Evolutionary conservation across 495 filamentous ascomycete species (phyloP).

Genomic region (Penicillium desertorum): DNA sequence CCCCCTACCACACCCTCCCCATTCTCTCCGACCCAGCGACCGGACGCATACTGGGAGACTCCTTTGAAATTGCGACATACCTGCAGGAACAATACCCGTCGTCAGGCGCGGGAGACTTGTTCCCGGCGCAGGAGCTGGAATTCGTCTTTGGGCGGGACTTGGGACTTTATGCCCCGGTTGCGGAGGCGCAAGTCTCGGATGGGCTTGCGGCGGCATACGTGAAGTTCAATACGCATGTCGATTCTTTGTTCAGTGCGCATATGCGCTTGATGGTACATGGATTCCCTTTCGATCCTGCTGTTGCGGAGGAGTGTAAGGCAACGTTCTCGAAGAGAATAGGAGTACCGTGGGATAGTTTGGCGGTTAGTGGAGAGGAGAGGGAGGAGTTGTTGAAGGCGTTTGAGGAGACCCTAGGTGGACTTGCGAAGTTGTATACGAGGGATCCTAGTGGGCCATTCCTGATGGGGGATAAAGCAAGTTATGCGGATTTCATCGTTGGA

Average conservation of each 20-base stretch:
- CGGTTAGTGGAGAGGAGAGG: constrained; percentile 43
- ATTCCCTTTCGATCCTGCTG: constrained; percentile 48
- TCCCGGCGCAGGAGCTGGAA: constrained; percentile 38
- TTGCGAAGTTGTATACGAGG: constrained; percentile 42
- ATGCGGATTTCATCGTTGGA: constrained; percentile 64
- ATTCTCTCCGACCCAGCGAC: not conserved
- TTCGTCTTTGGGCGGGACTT: constrained; percentile 15
- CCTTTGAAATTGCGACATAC: constrained; percentile 61
- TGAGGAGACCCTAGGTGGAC: constrained; percentile 34
- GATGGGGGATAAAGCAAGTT: constrained; percentile 42
- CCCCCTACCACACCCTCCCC: constrained; percentile 24
- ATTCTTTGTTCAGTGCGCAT: constrained; percentile 51
- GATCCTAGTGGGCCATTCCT: constrained; percentile 50
- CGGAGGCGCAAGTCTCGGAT: not conserved
- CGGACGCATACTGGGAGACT: constrained; percentile 49
- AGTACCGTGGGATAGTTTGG: constrained; percentile 48
- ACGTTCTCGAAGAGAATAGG: constrained; percentile 48
- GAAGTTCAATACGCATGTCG: constrained; percentile 49
- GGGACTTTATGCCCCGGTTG: not conserved
- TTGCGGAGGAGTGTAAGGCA: constrained; percentile 40
- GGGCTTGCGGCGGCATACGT: constrained; percentile 19
- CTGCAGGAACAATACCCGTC: constrained; percentile 48
- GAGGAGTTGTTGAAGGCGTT: constrained; percentile 38
- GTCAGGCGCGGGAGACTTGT: constrained; percentile 37
- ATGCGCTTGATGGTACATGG: constrained; percentile 29